A percentile compares a stretch with the other conserved stretches of the same genome.
These are phyloP conservation scores for Vigna nakashimae DNA, from an alignment of 306 rosid genomes.

Conservation along the genomic window DNA sequence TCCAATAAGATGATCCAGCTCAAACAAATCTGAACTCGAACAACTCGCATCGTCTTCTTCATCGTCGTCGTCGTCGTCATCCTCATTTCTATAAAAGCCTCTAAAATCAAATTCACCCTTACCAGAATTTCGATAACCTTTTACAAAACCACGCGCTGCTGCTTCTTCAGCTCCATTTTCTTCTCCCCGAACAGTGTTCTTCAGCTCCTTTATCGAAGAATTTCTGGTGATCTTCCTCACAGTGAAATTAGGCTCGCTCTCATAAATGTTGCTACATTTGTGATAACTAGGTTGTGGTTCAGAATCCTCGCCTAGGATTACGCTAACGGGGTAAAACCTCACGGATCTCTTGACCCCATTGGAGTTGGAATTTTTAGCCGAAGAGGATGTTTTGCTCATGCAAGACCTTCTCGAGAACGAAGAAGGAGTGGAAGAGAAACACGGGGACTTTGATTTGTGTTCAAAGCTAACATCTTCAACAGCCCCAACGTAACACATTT, in stretches of 20 bases:
- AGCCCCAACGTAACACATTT: constrained; percentile 77
- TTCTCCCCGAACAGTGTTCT: constrained; percentile 20
- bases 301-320: constrained; percentile 70
- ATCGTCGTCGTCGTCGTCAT: constrained; percentile 44
- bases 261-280: constrained; percentile 41
- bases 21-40: constrained; percentile 79
- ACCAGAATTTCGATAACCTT: constrained; percentile 16
- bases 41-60: constrained; percentile 62
- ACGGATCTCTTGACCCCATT: constrained; percentile 62
- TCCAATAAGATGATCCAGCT: constrained; percentile 73
- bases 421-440: constrained; percentile 57
- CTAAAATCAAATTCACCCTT: constrained; percentile 38
- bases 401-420: constrained; percentile 67
- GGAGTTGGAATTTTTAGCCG: constrained; percentile 48
- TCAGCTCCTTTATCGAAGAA: constrained; percentile 40
- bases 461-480: constrained; percentile 68
- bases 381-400: constrained; percentile 59
- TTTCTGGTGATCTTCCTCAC: constrained; percentile 43
- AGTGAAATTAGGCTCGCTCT: constrained; percentile 51
- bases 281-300: constrained; percentile 37
- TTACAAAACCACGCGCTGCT: constrained; percentile 12
- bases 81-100: constrained; percentile 47
- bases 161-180: constrained; percentile 36
- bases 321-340: constrained; percentile 60
- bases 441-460: constrained; percentile 52